phyloP scores from a whole-genome alignment of 1,139 yeast species.

The Zygoascus sp. region DNA sequence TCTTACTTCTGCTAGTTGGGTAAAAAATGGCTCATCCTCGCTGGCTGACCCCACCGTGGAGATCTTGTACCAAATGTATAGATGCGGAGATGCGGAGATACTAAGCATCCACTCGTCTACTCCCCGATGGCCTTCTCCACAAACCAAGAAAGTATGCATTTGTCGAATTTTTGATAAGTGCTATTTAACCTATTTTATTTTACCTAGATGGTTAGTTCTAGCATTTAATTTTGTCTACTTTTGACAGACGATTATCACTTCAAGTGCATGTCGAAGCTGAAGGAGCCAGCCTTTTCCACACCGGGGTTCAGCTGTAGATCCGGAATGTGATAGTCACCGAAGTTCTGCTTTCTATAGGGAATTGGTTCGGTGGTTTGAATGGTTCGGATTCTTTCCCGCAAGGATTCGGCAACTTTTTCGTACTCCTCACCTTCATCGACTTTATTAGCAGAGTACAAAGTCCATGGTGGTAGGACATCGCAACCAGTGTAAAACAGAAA shows the following conservation, averaged over 20 bases:
- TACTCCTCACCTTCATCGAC: background rate
- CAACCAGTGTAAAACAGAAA: constrained; percentile 7
- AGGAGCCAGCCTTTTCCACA: background rate
- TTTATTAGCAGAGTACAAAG: background rate
- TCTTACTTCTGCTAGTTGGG: too few species aligned
- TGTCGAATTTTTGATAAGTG: too few species aligned
- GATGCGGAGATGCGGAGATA: background rate
- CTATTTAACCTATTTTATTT: too few species aligned
- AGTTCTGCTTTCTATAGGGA: constrained; percentile 1
- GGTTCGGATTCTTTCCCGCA: constrained; percentile 1
- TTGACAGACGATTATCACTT: too few species aligned
- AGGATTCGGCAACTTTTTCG: constrained; percentile 1
- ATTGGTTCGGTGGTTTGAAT: constrained; percentile 5
- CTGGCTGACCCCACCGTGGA: too few species aligned
- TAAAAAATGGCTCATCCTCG: too few species aligned
- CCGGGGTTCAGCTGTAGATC: background rate
- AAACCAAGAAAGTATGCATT: too few species aligned
- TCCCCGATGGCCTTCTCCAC: too few species aligned
- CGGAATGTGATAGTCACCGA: constrained; percentile 3
- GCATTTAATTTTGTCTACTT: too few species aligned
- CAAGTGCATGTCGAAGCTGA: constrained; percentile 1
- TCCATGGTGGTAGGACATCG: constrained; percentile 7
- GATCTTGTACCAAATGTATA: too few species aligned
- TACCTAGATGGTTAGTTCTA: too few species aligned
- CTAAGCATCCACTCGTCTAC: too few species aligned